Evolutionary conservation across 1,284 basidiomycete genomes (phyloP), one percentile per base, ranked within the genome.

Genomic region (Pseudozyma flocculosa): DNA sequence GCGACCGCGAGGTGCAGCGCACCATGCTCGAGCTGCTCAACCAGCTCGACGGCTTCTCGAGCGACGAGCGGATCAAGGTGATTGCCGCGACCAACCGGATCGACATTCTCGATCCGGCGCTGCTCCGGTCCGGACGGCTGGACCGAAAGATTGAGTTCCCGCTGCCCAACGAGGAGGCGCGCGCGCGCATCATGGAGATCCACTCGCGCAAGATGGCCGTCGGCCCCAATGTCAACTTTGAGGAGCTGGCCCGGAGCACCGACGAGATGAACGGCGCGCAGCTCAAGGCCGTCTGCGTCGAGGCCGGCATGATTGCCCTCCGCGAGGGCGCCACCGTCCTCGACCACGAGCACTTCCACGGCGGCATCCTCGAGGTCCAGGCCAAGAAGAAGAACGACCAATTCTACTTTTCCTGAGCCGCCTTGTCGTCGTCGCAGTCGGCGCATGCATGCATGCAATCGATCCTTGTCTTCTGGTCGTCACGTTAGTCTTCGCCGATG

Each of bases 1-100:
- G 95, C 63, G 94, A 99, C 80, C 87, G 94, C 61, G 95, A 99
- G 82, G 96, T 98, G 68, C 95, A 99, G 79, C 86, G 95, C 54
- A 99, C 95, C 40, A 98, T 99, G 95, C 83, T 98, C 78, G 95
- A 99, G 78, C 84, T 99, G 47, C 84, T 98, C 40, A 98, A 97
- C 79, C 87, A 89, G 80, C 81, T 89, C 24, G 87, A 89, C 72
- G 87, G 87, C 7, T 86, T 86, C 79, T 89, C 90, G 53, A 92
- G 89, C 68, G 93, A 98, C 76, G 89, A 92, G 57, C 85, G 92
- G 55, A 98, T 98, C 83, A 98, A 98, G 85, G 94, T 99, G 63
- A 97, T 99, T 68, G 94, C 94, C 15, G 94, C 94, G 1, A 98
- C 94, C 29, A 98, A 98, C 81, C 86, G 94, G 78, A 99, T 98